phyloP scores from a whole-genome alignment of 805 yeast genomes.

The Kazachstania kunashirensis region DNA sequence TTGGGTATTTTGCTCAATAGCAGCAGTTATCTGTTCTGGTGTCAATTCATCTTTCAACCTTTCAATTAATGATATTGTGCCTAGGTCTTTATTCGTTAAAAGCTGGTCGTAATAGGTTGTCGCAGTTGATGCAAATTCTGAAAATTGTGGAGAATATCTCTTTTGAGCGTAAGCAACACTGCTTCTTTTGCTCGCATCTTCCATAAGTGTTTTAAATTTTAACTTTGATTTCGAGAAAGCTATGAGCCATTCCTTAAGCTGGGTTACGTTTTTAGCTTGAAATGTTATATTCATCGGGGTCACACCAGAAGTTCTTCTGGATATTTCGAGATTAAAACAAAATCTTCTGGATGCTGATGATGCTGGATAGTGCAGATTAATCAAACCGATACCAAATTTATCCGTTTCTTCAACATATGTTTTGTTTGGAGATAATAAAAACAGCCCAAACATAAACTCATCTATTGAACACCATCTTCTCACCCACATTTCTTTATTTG shows the following conservation, averaged over 20 bases:
- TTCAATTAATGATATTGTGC: constrained; percentile 14
- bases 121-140: constrained; percentile 57
- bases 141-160: constrained; percentile 53
- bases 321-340: constrained; percentile 68
- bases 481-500: constrained; percentile 61
- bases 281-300: constrained; percentile 34
- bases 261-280: constrained; percentile 69
- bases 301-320: constrained; percentile 3
- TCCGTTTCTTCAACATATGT: constrained; percentile 81
- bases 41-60: constrained; percentile 19
- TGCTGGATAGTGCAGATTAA: constrained; percentile 43
- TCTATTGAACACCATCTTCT: constrained; percentile 73
- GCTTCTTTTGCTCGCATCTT: constrained; percentile 2
- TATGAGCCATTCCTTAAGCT: constrained; percentile 61
- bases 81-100: constrained; percentile 10
- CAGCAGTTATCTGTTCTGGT: constrained; percentile 13
- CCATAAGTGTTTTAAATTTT: constrained; percentile 32
- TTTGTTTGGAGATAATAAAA: constrained; percentile 53
- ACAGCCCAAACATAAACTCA: constrained; percentile 71
- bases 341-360: constrained; percentile 65
- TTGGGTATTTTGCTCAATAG: constrained; percentile 10
- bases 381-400: constrained; percentile 69
- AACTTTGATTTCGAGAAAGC: constrained; percentile 52
- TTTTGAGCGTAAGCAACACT: constrained; percentile 38
- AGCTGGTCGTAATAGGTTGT: constrained; percentile 41